Base-by-base conservation (phyloP, 345 rosid genomes). In the Passiflora organensis region DNA sequence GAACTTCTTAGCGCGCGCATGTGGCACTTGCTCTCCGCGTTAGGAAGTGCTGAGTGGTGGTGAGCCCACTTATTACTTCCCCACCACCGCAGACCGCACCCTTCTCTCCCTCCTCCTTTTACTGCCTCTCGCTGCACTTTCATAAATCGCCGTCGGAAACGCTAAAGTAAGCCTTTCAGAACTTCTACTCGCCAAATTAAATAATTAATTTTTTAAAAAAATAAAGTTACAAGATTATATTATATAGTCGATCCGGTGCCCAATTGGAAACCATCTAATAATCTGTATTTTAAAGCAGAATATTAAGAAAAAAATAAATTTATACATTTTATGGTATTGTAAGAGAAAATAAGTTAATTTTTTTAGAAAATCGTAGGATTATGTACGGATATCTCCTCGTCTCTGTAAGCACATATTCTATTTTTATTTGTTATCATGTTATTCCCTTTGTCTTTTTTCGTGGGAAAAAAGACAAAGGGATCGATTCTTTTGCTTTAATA, bases 391-490 rank as follows among this genome's bases (percentile, higher is more conserved):
- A n/a, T n/a, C n/a, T 12, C 10, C 38, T 34, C 42, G 51, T 58
- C 59, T 68, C 70, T 56, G 48, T 64, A 68, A 68, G 53, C 60
- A 63, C 57, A 41, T 63, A 22, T 63, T 47, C 50, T 65, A 6
- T 47, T 16, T 42, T 28, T 37, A 13, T 60, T 2, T 6, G 2
- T 42, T n/a, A 28, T 16, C 16, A 12, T 48, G 17, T 32, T 20
- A 34, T 58, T 55, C 59, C 43, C 13, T 25, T 48, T 17, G 32
- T 15, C 14, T 2, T 12, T 48, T 48, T 12, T 22, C 22, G 21
- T 28, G 34, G 34, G 34, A 28, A 28, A 28, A 28, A 28, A 8
- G 34, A n/a, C n/a, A n/a, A n/a, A n/a, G 34, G 34, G 3, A 28
- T 8, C 34, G 34, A 28, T 28, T 3, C 34, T 28, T 28, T 8